Base-by-base conservation (phyloP, 1,284 basidiomycete species). In the Pyrrhoderma noxium region DNA sequence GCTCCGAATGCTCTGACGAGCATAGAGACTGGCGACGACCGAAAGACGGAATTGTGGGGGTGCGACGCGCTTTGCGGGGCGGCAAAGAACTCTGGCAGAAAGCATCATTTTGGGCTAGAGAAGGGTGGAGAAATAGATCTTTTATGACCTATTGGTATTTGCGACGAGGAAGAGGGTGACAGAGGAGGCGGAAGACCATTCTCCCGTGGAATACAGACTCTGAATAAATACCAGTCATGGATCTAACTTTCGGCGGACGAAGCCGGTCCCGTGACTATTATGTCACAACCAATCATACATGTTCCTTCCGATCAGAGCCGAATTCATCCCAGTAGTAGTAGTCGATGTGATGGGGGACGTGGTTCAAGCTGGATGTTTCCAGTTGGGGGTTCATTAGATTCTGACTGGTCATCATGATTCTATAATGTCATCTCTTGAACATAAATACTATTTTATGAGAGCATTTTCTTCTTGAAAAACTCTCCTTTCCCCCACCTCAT, bases 161-260 rank as follows among this genome's bases (percentile, higher is more conserved):
- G 21, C 8, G 43, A 36, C 42, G 49, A 45, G 27, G 19, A 25
- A 35, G 38, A 42, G 23, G 23, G n/a, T n/a, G 16, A 19, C 16
- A 21, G 23, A 23, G 42, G 42, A 40, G 16, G 35, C 37, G 45
- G 45, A 31, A 43, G 51, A 47, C 16, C 44, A 34, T 38, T 51
- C 45, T 39, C 27, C 18, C 47, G 18, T 14, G 11, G 14, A 21
- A 18, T 14, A 36, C 14, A 18, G 36, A 19, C 7, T 16, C 38
- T 47, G 43, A n/a, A 45, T 51, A 47, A 47, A 47, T 52, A 52
- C 34, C 25, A 46, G 45, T n/a, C 42, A n/a, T 44, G n/a, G 37
- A 45, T 16, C 42, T 18, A 39, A 40, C 25, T 34, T 37, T 18
- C 45, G 25, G 38, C 27, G 27, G 27, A 31, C 27, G 27, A 31